phyloP scores from a whole-genome alignment of 1,284 basidiomycete species.

The Psilocybe mexicana region DNA sequence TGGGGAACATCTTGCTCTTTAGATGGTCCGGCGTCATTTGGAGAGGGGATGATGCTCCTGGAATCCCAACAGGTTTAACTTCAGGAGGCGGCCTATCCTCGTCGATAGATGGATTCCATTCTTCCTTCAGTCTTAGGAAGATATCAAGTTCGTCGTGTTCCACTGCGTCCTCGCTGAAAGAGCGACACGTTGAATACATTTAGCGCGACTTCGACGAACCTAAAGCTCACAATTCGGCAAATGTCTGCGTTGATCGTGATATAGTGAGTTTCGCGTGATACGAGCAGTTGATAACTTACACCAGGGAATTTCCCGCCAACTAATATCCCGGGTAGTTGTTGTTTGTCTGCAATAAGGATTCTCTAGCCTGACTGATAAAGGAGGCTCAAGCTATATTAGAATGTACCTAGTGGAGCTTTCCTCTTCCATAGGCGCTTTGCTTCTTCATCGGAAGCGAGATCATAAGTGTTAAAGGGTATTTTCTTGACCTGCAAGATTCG shows the following conservation, averaged over 20 bases:
- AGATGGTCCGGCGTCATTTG: slow-evolving; percentile 79
- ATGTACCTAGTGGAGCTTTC: slow-evolving; percentile 66
- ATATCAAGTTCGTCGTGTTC: slow-evolving; percentile 68
- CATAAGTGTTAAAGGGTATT: slow-evolving; percentile 76
- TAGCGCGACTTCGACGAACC: neutral
- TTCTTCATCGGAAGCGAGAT: slow-evolving; percentile 78
- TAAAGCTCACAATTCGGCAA: slow-evolving; percentile 38
- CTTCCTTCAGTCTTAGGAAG: slow-evolving; percentile 73
- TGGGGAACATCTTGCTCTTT: slow-evolving; percentile 54
- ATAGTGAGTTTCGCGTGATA: neutral
- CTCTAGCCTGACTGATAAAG: neutral
- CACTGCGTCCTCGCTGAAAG: slow-evolving; percentile 73
- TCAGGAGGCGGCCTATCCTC: slow-evolving; percentile 51
- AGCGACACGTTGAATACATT: neutral
- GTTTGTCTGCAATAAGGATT: slow-evolving; percentile 55
- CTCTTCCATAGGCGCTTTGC: slow-evolving; percentile 75
- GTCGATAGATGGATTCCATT: slow-evolving; percentile 59
- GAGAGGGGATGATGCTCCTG: slow-evolving; percentile 68
- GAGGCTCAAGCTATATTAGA: neutral
- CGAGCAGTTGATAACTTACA: slow-evolving; percentile 28
- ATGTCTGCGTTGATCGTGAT: slow-evolving; percentile 23
- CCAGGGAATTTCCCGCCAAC: slow-evolving; percentile 64
- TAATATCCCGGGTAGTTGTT: slow-evolving; percentile 77
- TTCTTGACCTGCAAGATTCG: slow-evolving; percentile 81
- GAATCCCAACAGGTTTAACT: slow-evolving; percentile 69